Conservation (phyloP, 441 rosid species). For the Flueggea neowawraea region DNA sequence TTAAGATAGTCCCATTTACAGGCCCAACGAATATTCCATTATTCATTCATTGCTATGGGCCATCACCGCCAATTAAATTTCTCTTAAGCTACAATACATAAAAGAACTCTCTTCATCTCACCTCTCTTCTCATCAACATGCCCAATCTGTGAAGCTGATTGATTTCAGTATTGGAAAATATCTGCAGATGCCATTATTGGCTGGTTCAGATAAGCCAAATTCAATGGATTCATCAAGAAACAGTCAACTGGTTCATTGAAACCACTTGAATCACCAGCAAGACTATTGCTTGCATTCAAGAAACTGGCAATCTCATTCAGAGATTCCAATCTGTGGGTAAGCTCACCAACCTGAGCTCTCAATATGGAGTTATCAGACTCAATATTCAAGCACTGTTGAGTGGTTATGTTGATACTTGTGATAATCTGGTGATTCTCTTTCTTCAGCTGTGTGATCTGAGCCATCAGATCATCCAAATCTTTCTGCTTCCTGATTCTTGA, state of each 20-base stretch:
- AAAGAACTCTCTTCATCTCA: too few relatives aligned
- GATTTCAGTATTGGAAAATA: slow-evolving; percentile 32
- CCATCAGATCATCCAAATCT: slow-evolving; percentile 62
- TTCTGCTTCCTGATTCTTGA: slow-evolving; percentile 94
- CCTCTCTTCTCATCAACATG: background rate
- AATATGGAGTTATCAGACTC: slow-evolving; percentile 72
- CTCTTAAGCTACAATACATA: too few relatives aligned
- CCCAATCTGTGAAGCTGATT: background rate
- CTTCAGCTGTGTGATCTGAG: slow-evolving; percentile 40
- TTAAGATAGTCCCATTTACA: too few relatives aligned
- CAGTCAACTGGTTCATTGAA: slow-evolving; percentile 34
- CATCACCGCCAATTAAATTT: too few relatives aligned
- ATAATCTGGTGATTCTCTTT: slow-evolving; percentile 52
- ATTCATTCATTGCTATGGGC: too few relatives aligned
- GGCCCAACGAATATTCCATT: too few relatives aligned
- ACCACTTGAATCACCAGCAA: slow-evolving; percentile 19
- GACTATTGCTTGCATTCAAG: slow-evolving; percentile 26
- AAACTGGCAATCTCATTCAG: slow-evolving; percentile 58
- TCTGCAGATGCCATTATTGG: slow-evolving; percentile 70
- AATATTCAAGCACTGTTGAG: slow-evolving; percentile 37
- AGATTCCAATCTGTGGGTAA: slow-evolving; percentile 56
- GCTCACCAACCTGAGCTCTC: slow-evolving; percentile 74
- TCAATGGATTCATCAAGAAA: slow-evolving; percentile 41
- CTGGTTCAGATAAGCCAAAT: slow-evolving; percentile 43
- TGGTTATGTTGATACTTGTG: slow-evolving; percentile 40